Evolutionary conservation across 495 filamentous ascomycete species (phyloP), one percentile per base, ranked within the genome.

Genomic region (Alectoria sarmentosa): DNA sequence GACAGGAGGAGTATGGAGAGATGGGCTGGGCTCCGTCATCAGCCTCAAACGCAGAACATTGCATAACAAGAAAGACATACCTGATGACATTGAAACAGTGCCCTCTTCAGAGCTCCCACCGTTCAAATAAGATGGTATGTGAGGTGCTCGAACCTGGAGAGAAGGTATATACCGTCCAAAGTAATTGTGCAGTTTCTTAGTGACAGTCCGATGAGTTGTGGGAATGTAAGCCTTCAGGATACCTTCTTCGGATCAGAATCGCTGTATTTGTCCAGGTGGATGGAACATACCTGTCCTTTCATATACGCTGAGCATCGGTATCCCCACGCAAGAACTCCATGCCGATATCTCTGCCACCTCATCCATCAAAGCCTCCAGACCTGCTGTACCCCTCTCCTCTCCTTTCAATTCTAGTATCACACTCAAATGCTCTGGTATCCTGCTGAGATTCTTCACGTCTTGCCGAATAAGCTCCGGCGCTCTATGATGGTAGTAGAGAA

Each of bases 401-500:
- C 86, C 84, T 57, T 92, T 85, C 62, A 90, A 73, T 9, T 86
- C 88, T 66, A 99, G 74, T 64, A 98, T 86, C 10, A 96, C 87
- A 72, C 91, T 96, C 28, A 99, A 71, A 73, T 98, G 95, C 61
- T 88, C 79, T 4, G 94, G 94, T 55, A 96, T 68, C 63, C 86
- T 80, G 46, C 76, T 81, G 62, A 93, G 78, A 3, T 77, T 80
- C 69, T 83, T 87, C n/a, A 97, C 89, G 78, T 98, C 94, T 65
- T 87, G 84, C 68, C 85, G 83, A 67, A 99, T 95, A 64, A 96
- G 80, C 76, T 96, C 90, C 23, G 94, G 94, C 2, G 92, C 93
- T 54, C 89, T 86, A 75, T 98, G 92, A 74, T 98, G 95, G 76
- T 99, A 90, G 70, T 91, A 89, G 32, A 92, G 80, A 65, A 98